A percentile compares a stretch with the other conserved stretches of the same genome.
phyloP scores from a whole-genome alignment of 345 rosid genomes.

The Sisymbrium irio region DNA sequence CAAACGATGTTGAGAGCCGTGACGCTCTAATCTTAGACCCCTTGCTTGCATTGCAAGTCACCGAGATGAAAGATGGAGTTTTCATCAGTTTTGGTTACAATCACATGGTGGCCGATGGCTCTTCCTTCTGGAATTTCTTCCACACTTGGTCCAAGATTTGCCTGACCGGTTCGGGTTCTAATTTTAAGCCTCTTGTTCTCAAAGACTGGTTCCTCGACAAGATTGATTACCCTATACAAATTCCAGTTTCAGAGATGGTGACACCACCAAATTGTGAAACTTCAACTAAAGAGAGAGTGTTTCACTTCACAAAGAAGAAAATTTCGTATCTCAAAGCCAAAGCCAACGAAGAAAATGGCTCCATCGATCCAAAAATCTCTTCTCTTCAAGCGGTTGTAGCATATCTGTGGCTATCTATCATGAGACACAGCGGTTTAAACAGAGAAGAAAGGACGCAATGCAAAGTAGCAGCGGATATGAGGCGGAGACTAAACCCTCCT shows the following conservation, averaged over 20 bases:
- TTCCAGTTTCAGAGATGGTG: slow-evolving; percentile 28
- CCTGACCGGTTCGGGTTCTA: neutral
- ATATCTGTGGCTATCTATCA: slow-evolving; percentile 31
- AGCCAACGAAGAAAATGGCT: slow-evolving; percentile 31
- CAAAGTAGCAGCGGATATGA: slow-evolving; percentile 27
- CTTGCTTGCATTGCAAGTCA: slow-evolving; percentile 43
- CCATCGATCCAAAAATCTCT: slow-evolving; percentile 5
- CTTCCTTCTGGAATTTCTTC: slow-evolving; percentile 46
- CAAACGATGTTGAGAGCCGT: slow-evolving; percentile 26
- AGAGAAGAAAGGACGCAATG: slow-evolving; percentile 21
- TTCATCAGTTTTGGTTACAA: slow-evolving; percentile 44
- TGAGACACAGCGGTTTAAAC: neutral
- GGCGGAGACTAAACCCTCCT: slow-evolving; percentile 27
- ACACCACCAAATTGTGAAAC: neutral
- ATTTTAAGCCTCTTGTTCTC: slow-evolving; percentile 14
- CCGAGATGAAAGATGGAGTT: slow-evolving; percentile 45
- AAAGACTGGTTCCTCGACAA: slow-evolving; percentile 26
- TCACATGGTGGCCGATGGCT: slow-evolving; percentile 43
- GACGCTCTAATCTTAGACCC: slow-evolving; percentile 33
- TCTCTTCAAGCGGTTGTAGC: slow-evolving; percentile 38
- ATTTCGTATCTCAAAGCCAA: slow-evolving; percentile 36
- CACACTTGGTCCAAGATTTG: slow-evolving; percentile 46
- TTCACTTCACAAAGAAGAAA: slow-evolving; percentile 31
- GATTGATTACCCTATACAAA: slow-evolving; percentile 9
- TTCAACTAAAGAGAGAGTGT: slow-evolving; percentile 31